These are phyloP conservation scores for Diaporthe vaccinii DNA, from an alignment of 2,329 filamentous ascomycete genomes.

Conservation along the genomic window DNA sequence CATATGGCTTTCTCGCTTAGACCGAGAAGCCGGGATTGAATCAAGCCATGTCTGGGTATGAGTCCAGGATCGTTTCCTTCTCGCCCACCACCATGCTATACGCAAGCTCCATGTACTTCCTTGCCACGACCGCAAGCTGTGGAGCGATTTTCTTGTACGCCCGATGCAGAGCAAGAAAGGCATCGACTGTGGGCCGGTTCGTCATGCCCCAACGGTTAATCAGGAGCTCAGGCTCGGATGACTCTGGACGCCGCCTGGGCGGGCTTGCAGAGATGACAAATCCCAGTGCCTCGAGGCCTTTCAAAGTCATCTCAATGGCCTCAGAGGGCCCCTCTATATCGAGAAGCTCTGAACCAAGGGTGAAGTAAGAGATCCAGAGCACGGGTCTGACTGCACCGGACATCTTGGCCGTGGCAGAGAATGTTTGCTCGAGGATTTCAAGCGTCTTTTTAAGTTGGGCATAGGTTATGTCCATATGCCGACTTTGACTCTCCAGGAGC, in stretches of 20 bases:
- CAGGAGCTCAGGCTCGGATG: not conserved
- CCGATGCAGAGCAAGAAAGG: fast-evolving
- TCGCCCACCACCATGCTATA: not conserved
- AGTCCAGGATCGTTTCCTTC: not conserved
- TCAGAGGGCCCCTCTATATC: fast-evolving
- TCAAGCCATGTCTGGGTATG: not conserved
- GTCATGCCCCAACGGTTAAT: not conserved
- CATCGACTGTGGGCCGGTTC: fast-evolving
- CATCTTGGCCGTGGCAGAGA: not conserved
- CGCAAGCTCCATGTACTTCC: not conserved
- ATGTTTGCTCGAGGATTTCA: not conserved
- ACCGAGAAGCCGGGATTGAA: too few species aligned
- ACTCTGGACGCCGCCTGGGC: fast-evolving
- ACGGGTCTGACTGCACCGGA: not conserved
- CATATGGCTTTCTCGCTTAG: too few species aligned
- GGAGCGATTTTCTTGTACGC: not conserved
- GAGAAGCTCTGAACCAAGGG: not conserved
- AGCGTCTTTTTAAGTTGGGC: not conserved
- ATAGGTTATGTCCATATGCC: fast-evolving
- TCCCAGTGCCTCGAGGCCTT: not conserved
- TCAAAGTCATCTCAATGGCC: not conserved
- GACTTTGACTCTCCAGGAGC: not conserved
- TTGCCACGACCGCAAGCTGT: not conserved
- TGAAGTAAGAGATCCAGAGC: not conserved
- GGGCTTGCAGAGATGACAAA: not conserved